Evolutionary conservation across 1,284 basidiomycete species (phyloP).

Genomic region (Flammula alnicola): DNA sequence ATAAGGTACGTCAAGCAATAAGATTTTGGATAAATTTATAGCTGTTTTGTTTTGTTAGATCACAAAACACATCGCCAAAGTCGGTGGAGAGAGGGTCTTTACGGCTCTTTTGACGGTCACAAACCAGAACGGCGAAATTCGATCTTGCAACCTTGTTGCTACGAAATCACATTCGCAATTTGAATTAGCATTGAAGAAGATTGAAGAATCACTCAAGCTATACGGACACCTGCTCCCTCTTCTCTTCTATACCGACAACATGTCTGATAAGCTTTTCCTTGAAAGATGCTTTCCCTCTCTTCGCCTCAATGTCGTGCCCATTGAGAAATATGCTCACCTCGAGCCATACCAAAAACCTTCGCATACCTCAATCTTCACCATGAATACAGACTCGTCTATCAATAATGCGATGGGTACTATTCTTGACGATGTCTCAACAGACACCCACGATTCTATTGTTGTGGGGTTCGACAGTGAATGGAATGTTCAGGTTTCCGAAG

Average conservation of each 20-base stretch:
- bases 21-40: not conserved
- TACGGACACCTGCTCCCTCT: conserved; percentile 26
- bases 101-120: conserved; percentile 28
- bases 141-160: too few species aligned
- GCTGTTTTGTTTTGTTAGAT: conserved; percentile 18
- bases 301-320: conserved; percentile 14
- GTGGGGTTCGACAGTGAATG: not conserved
- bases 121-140: conserved; percentile 32
- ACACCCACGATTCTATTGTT: not conserved
- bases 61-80: conserved; percentile 30
- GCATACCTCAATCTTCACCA: conserved; percentile 5
- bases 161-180: conserved; percentile 34
- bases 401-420: not conserved
- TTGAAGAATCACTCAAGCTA: conserved; percentile 21
- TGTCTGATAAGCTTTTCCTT: conserved; percentile 28
- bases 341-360: conserved; percentile 8
- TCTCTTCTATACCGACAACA: conserved; percentile 32
- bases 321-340: conserved; percentile 17
- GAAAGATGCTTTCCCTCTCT: conserved; percentile 29
- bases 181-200: conserved; percentile 20
- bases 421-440: not conserved
- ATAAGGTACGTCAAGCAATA: conserved; percentile 29
- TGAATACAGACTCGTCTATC: not conserved
- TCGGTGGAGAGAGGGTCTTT: conserved; percentile 29
- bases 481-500: not conserved